Evolutionary conservation across 1,139 yeast genomes (phyloP), one percentile per base, ranked within the genome.

Genomic region (Nadsonia commutata): DNA sequence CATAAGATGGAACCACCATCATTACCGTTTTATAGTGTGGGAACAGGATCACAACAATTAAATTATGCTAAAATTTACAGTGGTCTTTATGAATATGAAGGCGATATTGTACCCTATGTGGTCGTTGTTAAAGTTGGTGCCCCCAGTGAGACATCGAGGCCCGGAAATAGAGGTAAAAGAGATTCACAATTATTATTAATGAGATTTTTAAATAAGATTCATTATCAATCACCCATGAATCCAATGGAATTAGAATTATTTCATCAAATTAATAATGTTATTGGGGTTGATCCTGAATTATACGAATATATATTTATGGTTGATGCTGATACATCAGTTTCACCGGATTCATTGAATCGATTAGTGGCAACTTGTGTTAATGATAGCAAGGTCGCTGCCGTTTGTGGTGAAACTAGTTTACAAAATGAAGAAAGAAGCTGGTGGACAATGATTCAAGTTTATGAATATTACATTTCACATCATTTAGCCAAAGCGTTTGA

Each of bases 131-230:
- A 62, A 48, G 64, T 62, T 5, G 66, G 66, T 16, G 57, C 56
- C 39, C 61, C 64, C 9, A 51, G 56, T 3, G 66, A 62, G 46
- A 55, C 51, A 8, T 51, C 51, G 45, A 50, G 56, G 18, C 66
- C 66, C 3, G 66, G 66, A 9, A 62, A 63, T 47, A 49, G 66
- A 31, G 66, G 66, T 19, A 62, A 62, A 50, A 62, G 66, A 37
- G 66, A 62, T 45, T 62, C 66, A 2, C 66, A 62, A 47, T 47
- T 60, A 44, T 22, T 62, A 43, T 50, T 62, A 36, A 60, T 62
- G 62, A 52, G 58, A 23, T 62, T 63, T 49, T 46, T 62, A 41
- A 62, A 63, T 48, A 56, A 62, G 31, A 66, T 63, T 9, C 65
- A 61, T 43, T 59, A 56, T 45, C 54, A 59, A 42, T 41, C 55